Evolutionary conservation across 1,284 basidiomycete species (phyloP).

Genomic region (Austropuccinia psidii): DNA sequence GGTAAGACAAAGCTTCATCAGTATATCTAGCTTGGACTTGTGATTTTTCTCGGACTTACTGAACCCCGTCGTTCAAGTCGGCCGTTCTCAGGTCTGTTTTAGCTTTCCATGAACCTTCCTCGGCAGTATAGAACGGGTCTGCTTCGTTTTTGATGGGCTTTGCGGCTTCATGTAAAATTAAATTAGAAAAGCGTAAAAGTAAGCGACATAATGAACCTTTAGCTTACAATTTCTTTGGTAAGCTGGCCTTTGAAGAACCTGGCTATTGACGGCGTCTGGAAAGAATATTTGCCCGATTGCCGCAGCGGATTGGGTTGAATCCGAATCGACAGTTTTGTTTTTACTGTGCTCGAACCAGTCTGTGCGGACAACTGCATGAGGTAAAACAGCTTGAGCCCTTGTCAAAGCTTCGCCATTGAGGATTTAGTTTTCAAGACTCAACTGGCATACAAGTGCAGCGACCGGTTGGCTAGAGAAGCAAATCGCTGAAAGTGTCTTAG

Average conservation of each 20-base stretch:
- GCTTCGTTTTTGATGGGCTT: constrained; percentile 9
- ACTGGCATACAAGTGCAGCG: constrained; percentile 8
- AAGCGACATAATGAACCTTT: background rate
- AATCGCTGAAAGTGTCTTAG: background rate
- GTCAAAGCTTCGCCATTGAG: background rate
- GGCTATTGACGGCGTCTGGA: constrained; percentile 1
- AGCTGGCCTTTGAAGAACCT: background rate
- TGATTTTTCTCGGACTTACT: background rate
- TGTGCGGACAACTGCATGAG: constrained; percentile 1
- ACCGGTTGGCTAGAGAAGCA: background rate
- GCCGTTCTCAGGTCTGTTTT: background rate
- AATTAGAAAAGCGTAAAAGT: background rate
- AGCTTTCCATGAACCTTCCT: background rate
- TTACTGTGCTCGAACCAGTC: constrained; percentile 20
- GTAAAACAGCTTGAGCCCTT: background rate
- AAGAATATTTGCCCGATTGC: constrained; percentile 25
- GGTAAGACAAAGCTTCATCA: background rate
- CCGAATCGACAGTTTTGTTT: constrained; percentile 24
- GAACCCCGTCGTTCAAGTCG: background rate
- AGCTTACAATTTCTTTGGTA: constrained; percentile 15
- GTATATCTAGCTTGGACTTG: background rate
- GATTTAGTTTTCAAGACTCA: background rate
- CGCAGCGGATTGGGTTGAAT: background rate
- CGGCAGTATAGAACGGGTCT: constrained; percentile 3
- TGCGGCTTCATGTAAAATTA: background rate